Conservation (phyloP, 2,329 filamentous ascomycete species). For the Talaromyces pinophilus region DNA sequence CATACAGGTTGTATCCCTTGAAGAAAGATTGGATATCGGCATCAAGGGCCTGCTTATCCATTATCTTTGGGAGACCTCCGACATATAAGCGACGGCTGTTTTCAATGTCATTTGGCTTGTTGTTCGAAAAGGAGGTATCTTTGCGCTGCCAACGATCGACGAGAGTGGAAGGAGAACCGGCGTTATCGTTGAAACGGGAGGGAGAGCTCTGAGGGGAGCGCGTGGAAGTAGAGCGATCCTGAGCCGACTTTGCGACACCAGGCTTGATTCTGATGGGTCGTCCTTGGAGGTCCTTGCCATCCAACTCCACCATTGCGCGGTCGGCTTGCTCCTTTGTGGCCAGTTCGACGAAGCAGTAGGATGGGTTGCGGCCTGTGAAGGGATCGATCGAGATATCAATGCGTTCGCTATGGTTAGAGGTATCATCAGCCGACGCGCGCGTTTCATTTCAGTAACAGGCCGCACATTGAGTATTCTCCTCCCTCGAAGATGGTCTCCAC, state of each 20-base stretch:
- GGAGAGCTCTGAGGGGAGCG: conserved; percentile 29
- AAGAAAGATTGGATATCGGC: conserved; percentile 49
- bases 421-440: conserved; percentile 20
- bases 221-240: conserved; percentile 31
- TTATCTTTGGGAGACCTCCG: conserved; percentile 49
- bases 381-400: conserved; percentile 70
- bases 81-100: conserved; percentile 50
- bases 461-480: conserved; percentile 39
- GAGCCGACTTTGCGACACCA: conserved; percentile 57
- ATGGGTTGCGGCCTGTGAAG: conserved; percentile 68
- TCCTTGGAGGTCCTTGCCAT: conserved; percentile 57
- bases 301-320: conserved; percentile 58
- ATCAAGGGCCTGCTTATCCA: conserved; percentile 45
- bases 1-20: conserved; percentile 46
- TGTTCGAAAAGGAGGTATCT: conserved; percentile 39
- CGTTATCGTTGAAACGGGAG: conserved; percentile 17
- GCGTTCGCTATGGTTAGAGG: conserved; percentile 48
- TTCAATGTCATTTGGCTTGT: conserved; percentile 34
- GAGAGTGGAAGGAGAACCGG: conserved; percentile 26
- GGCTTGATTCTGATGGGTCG: conserved; percentile 65
- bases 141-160: conserved; percentile 49
- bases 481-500: conserved; percentile 52
- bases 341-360: conserved; percentile 75
- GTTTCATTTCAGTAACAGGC: conserved; percentile 15
- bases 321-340: conserved; percentile 58